Evolutionary conservation across 1,139 yeast species (phyloP).

Genomic region (Magnusiomyces fungicola): DNA sequence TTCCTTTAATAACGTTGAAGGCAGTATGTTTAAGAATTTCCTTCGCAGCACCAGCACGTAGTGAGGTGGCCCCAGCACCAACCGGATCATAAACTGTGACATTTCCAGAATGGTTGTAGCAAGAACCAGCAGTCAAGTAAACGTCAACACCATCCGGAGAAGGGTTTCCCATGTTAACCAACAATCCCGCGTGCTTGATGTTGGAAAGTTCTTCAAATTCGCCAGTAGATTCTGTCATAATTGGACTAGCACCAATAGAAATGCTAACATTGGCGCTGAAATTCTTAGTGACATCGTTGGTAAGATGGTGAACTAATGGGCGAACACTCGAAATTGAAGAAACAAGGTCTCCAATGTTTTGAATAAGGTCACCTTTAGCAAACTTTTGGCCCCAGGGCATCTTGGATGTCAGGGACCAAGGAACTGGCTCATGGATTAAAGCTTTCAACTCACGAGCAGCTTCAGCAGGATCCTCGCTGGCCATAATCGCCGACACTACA

Average conservation of each 20-base stretch:
- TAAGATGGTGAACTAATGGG: constrained; percentile 82
- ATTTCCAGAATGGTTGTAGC: constrained; percentile 49
- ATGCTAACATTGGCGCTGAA: constrained; percentile 85
- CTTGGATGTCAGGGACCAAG: constrained; percentile 14
- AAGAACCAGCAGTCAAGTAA: constrained; percentile 46
- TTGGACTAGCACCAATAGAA: constrained; percentile 82
- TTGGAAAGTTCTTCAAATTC: constrained; percentile 65
- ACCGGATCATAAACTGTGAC: constrained; percentile 86
- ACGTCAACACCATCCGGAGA: constrained; percentile 38
- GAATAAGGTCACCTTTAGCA: constrained; percentile 2
- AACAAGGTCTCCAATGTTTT: constrained; percentile 17
- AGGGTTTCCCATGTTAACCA: constrained; percentile 77
- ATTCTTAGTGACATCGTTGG: constrained; percentile 84
- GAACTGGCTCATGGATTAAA: constrained; percentile 19
- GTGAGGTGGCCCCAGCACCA: constrained; percentile 75
- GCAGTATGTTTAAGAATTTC: constrained; percentile 50
- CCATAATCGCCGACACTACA: constrained; percentile 82
- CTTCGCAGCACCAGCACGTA: constrained; percentile 46
- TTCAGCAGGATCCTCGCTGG: constrained; percentile 46
- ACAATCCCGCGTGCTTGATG: constrained; percentile 42
- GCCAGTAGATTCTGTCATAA: constrained; percentile 72
- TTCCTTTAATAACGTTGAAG: constrained; percentile 74
- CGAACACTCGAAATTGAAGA: constrained; percentile 16
- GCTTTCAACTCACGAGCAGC: constrained; percentile 40
- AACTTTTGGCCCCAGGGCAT: not conserved